phyloP scores from a whole-genome alignment of 1,284 basidiomycete species.

The Trichosporon sp. region DNA sequence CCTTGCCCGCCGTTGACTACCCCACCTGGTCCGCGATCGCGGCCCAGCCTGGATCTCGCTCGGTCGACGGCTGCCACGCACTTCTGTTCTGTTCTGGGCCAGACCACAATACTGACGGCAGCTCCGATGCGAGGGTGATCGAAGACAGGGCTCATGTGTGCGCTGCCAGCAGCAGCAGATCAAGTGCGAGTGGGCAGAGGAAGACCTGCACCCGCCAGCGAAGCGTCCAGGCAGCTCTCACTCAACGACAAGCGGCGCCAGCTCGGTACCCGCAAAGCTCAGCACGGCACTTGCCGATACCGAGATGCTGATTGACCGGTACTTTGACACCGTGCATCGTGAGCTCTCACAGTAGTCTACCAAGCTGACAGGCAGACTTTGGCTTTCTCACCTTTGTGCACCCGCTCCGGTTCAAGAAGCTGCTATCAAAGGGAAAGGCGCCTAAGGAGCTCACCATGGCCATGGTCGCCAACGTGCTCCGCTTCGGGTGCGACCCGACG shows the following conservation, averaged over 20 bases:
- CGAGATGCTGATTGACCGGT: constrained; percentile 8
- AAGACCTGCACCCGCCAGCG: background rate
- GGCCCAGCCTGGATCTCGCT: too few relatives aligned
- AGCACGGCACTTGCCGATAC: background rate
- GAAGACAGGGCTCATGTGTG: background rate
- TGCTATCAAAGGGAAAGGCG: constrained; percentile 9
- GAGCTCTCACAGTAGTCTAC: background rate
- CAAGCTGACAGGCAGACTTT: constrained; percentile 9
- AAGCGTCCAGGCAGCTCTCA: background rate
- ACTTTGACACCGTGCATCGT: constrained; percentile 21
- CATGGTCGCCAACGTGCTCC: constrained; percentile 16
- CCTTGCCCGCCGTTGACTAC: too few relatives aligned
- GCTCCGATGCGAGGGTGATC: constrained; percentile 9
- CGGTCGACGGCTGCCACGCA: too few relatives aligned
- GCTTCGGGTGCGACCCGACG: constrained; percentile 7
- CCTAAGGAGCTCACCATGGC: constrained; percentile 14
- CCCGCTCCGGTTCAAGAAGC: constrained; percentile 13
- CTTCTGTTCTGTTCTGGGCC: background rate
- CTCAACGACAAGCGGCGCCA: background rate
- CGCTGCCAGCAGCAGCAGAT: constrained; percentile 4
- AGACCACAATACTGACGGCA: background rate
- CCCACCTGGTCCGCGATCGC: background rate
- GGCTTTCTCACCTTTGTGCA: constrained; percentile 22
- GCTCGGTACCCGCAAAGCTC: background rate
- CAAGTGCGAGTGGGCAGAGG: constrained; percentile 3